phyloP scores from a whole-genome alignment of 192 early-diverging fungal genomes.

The Spinellus fusiger region DNA sequence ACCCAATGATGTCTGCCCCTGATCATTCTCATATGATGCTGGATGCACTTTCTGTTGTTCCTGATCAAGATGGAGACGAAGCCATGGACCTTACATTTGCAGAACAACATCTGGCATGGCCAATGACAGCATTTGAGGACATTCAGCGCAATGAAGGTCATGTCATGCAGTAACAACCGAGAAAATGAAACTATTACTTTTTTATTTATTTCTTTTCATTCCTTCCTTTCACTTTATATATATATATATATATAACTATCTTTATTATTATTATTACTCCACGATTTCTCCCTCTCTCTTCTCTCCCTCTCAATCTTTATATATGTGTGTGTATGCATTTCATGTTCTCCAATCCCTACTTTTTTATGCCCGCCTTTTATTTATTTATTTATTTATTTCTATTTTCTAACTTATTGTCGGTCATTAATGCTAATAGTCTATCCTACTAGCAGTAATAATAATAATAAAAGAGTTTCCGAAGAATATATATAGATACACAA shows the following conservation, averaged over 20 bases:
- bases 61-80: not conserved
- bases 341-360: not conserved
- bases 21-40: not conserved
- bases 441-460: no score
- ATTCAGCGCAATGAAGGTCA: conserved; percentile 11
- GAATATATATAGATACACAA: no score
- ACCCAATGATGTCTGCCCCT: not conserved
- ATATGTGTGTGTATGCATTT: not conserved
- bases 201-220: not conserved
- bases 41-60: not conserved
- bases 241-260: not conserved
- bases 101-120: not conserved
- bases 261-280: not conserved
- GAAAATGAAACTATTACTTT: not conserved
- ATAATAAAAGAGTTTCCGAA: no score
- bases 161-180: conserved; percentile 3
- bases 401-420: no score
- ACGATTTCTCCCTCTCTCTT: not conserved
- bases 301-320: not conserved
- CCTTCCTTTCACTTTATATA: not conserved
- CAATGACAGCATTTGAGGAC: not conserved
- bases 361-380: not conserved
- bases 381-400: not conserved
- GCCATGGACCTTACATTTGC: not conserved
- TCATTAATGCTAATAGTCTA: no score